These are phyloP conservation scores for Pichia sp. DNA, from an alignment of 1,139 yeast species.

Conservation along the genomic window DNA sequence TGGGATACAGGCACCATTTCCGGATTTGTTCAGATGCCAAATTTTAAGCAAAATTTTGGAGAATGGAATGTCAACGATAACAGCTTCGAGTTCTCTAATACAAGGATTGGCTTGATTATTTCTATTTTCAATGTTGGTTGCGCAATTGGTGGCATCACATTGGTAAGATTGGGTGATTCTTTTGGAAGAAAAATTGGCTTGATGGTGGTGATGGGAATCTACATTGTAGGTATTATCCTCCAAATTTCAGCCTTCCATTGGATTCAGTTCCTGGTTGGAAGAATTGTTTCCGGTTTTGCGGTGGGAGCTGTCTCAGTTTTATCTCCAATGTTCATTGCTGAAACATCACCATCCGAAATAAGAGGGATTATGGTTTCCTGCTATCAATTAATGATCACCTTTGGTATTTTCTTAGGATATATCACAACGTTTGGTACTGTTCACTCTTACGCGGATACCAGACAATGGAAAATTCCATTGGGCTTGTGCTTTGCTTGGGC, in stretches of 20 bases:
- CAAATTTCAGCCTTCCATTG: constrained; percentile 54
- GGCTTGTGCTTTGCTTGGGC: constrained; percentile 53
- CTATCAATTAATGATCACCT: constrained; percentile 63
- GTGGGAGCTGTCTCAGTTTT: constrained; percentile 63
- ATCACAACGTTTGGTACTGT: constrained; percentile 58
- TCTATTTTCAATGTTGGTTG: constrained; percentile 69
- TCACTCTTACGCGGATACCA: constrained; percentile 39
- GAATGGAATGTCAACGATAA: constrained; percentile 39
- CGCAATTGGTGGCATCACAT: constrained; percentile 59
- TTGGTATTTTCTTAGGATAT: constrained; percentile 61
- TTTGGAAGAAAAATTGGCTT: constrained; percentile 60
- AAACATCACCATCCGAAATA: constrained; percentile 61
- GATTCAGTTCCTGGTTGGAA: constrained; percentile 55
- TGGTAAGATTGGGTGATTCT: constrained; percentile 53
- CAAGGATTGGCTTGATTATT: constrained; percentile 59
- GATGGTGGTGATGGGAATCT: constrained; percentile 49
- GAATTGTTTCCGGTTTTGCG: constrained; percentile 62
- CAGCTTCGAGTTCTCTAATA: constrained; percentile 20
- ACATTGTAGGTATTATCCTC: constrained; percentile 57
- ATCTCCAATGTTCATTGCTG: constrained; percentile 63
- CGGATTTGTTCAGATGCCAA: constrained; percentile 69
- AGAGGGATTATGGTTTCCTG: constrained; percentile 68
- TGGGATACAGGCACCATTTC: constrained; percentile 78
- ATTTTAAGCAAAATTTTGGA: constrained; percentile 54
- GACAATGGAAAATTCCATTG: constrained; percentile 63